Conservation (phyloP, 192 early-diverging fungal species). For the Backusella macrospora region DNA sequence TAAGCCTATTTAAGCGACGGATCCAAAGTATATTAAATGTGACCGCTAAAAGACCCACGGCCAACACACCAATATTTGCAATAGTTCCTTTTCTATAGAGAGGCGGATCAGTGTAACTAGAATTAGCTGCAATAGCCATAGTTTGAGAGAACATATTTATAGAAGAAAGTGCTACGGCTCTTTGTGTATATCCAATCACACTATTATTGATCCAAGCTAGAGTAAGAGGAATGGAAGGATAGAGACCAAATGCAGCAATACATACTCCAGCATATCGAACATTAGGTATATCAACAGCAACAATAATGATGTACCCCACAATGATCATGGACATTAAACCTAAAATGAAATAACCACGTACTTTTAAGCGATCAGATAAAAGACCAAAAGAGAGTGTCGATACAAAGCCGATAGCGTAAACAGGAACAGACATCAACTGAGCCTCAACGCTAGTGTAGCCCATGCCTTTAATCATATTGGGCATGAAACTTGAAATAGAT, state of each 20-base stretch:
- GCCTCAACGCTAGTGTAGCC: conserved; percentile 20
- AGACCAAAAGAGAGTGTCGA: conserved; percentile 23
- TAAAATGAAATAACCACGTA: conserved; percentile 1
- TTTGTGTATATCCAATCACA: conserved; percentile 24
- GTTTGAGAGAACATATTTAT: conserved; percentile 26
- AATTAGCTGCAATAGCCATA: conserved; percentile 17
- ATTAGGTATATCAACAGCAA: neutral
- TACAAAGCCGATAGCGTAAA: conserved; percentile 20
- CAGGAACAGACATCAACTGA: conserved; percentile 27
- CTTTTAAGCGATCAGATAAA: neutral
- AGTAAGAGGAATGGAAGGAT: conserved; percentile 20
- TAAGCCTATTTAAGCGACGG: neutral
- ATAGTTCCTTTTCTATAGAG: conserved; percentile 8
- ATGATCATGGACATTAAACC: neutral
- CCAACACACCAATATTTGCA: neutral
- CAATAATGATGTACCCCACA: conserved; percentile 19
- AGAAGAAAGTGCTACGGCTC: neutral
- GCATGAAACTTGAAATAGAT: conserved; percentile 24
- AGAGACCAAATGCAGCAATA: conserved; percentile 17
- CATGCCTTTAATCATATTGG: conserved; percentile 24
- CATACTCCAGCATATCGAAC: conserved; percentile 17
- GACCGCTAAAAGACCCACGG: neutral
- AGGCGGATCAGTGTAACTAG: conserved; percentile 17
- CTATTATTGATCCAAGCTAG: conserved; percentile 22
- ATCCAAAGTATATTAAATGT: neutral